These are phyloP conservation scores for Boletus rex-veris DNA, from an alignment of 768 basidiomycete species.

Conservation along the genomic window DNA sequence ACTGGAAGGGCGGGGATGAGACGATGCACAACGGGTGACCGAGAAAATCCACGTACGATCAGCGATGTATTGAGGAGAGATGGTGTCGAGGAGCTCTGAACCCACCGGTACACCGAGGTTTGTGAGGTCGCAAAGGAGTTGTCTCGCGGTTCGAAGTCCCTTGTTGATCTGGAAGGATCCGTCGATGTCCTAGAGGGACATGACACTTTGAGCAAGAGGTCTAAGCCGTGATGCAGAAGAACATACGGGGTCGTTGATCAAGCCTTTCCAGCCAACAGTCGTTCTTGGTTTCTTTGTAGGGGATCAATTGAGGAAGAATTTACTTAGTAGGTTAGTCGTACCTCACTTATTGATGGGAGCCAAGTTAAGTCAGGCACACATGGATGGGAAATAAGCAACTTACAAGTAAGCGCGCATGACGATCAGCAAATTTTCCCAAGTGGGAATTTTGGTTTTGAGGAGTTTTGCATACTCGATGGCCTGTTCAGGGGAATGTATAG, in stretches of 20 bases:
- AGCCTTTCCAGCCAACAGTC: constrained; percentile 97
- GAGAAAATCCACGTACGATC: constrained; percentile 50
- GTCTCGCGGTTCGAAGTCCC: constrained; percentile 82
- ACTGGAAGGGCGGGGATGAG: constrained; percentile 36
- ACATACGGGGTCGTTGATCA: constrained; percentile 78
- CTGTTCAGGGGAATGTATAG: constrained; percentile 85
- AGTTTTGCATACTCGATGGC: constrained; percentile 79
- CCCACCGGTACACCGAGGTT: constrained; percentile 89
- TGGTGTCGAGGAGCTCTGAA: constrained; percentile 87
- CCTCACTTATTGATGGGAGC: constrained; percentile 37
- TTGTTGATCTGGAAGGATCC: constrained; percentile 96
- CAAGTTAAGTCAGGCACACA: constrained; percentile 34
- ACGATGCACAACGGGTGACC: background rate
- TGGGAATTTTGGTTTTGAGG: constrained; percentile 61
- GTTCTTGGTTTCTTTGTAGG: constrained; percentile 82
- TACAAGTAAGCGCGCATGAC: constrained; percentile 98
- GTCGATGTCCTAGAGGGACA: constrained; percentile 61
- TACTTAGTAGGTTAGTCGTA: constrained; percentile 6
- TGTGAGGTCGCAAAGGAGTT: constrained; percentile 89
- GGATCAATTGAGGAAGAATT: constrained; percentile 7
- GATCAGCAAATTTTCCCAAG: constrained; percentile 77
- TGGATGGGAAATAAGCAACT: constrained; percentile 33
- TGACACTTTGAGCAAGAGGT: background rate
- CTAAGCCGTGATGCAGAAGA: background rate
- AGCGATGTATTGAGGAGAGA: constrained; percentile 78